Conservation (phyloP, 768 basidiomycete genomes). For the Agrocybe chaxingu region DNA sequence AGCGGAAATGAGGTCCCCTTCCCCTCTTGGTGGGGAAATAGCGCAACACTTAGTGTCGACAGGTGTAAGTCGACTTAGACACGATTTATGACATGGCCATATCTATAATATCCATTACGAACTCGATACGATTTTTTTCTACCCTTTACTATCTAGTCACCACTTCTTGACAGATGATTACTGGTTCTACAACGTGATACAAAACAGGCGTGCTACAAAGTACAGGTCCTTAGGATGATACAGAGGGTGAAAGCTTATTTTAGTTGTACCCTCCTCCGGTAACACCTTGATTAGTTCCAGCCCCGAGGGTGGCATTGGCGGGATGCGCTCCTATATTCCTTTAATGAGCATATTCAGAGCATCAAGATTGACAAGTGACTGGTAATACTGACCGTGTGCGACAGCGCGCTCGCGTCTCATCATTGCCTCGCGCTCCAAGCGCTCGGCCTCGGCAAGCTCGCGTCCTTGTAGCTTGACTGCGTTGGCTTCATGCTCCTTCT, state of each 20-base stretch:
- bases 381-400: slow-evolving; percentile 36
- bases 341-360: slow-evolving; percentile 5
- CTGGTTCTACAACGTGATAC: too few relatives aligned
- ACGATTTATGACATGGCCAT: neutral
- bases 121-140: too few relatives aligned
- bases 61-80: slow-evolving; percentile 27
- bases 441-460: slow-evolving; percentile 52
- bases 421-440: slow-evolving; percentile 47
- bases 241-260: too few relatives aligned
- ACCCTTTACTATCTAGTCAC: too few relatives aligned
- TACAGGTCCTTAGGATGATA: too few relatives aligned
- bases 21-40: slow-evolving; percentile 50
- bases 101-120: too few relatives aligned
- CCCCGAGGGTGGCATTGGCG: neutral
- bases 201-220: too few relatives aligned
- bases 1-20: slow-evolving; percentile 45
- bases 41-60: slow-evolving; percentile 33
- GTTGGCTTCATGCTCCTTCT: slow-evolving; percentile 53
- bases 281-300: neutral
- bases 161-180: too few relatives aligned
- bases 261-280: too few relatives aligned
- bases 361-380: neutral
- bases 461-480: slow-evolving; percentile 40
- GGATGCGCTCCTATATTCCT: slow-evolving; percentile 6
- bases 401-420: slow-evolving; percentile 50